Evolutionary conservation across 805 yeast genomes (phyloP).

Genomic region (Priceomyces castillae): DNA sequence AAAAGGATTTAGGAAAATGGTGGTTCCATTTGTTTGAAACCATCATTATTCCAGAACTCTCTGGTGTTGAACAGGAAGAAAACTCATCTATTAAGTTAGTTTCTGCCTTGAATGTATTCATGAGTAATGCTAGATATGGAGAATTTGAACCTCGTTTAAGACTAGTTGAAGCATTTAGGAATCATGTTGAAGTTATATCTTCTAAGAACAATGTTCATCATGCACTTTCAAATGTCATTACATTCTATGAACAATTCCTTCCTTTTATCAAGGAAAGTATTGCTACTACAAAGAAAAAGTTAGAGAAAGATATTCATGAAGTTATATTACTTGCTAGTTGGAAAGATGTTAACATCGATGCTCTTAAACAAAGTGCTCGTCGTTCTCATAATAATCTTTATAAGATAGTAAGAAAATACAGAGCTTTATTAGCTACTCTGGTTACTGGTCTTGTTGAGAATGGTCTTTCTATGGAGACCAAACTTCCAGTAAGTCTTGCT

Average conservation of each 20-base stretch:
- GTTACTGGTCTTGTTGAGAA: slow-evolving; percentile 56
- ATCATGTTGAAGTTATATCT: slow-evolving; percentile 43
- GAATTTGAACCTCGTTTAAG: slow-evolving; percentile 61
- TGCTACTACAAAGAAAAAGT: slow-evolving; percentile 42
- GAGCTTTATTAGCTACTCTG: slow-evolving; percentile 54
- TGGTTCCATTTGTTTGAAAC: slow-evolving; percentile 90
- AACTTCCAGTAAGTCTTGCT: slow-evolving; percentile 1
- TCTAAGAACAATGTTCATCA: slow-evolving; percentile 22
- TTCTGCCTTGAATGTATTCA: slow-evolving; percentile 66
- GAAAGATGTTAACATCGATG: slow-evolving; percentile 94
- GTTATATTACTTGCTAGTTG: slow-evolving; percentile 89
- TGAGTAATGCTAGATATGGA: slow-evolving; percentile 75
- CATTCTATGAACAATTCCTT: slow-evolving; percentile 66
- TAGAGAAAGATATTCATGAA: slow-evolving; percentile 81
- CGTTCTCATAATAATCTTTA: slow-evolving; percentile 81
- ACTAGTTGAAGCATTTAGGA: slow-evolving; percentile 61
- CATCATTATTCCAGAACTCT: slow-evolving; percentile 53
- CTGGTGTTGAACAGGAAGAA: slow-evolving; percentile 26
- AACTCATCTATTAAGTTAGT: slow-evolving; percentile 21
- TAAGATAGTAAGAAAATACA: slow-evolving; percentile 79
- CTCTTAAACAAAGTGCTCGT: slow-evolving; percentile 90
- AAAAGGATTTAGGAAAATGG: slow-evolving; percentile 67
- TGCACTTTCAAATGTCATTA: slow-evolving; percentile 55
- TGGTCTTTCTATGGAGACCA: slow-evolving; percentile 41
- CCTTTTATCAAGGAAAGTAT: slow-evolving; percentile 48